Evolutionary conservation across 2,329 filamentous ascomycete genomes (phyloP).

Genomic region (Cadophora sp.): DNA sequence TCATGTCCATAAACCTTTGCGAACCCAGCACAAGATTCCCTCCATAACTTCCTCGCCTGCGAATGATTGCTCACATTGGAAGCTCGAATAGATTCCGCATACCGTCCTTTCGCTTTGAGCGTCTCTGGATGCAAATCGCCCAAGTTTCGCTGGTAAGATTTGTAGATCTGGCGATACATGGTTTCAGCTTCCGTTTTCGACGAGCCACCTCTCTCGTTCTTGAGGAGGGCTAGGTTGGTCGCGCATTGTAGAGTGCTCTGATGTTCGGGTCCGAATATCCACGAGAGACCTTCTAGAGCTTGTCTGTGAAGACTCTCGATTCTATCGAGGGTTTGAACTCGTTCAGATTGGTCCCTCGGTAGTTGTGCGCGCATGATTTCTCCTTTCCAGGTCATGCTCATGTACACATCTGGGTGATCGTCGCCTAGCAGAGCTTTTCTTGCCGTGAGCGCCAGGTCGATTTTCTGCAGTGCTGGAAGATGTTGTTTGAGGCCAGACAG

Average conservation of each 20-base stretch:
- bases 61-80: conserved; percentile 26
- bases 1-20: conserved; percentile 36
- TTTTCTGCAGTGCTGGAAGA: conserved; percentile 34
- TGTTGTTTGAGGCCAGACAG: conserved; percentile 39
- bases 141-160: conserved; percentile 34
- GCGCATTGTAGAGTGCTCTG: conserved; percentile 36
- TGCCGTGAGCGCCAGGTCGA: conserved; percentile 33
- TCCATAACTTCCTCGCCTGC: conserved; percentile 38
- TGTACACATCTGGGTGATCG: conserved; percentile 36
- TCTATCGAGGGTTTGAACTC: conserved; percentile 29
- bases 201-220: conserved; percentile 33
- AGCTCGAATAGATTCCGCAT: conserved; percentile 35
- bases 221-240: conserved; percentile 36
- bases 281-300: conserved; percentile 35
- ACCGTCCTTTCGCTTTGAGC: conserved; percentile 33
- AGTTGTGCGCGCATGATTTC: conserved; percentile 39
- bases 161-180: conserved; percentile 34
- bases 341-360: conserved; percentile 27
- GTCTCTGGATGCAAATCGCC: conserved; percentile 40
- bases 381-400: conserved; percentile 40
- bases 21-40: conserved; percentile 38
- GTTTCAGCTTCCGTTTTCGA: conserved; percentile 32
- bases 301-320: conserved; percentile 36
- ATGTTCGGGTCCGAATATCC: conserved; percentile 38
- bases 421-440: conserved; percentile 34